Percentiles rank a stretch among this genome's conserved stretches.
These are phyloP conservation scores for Penicillium daleae DNA, from an alignment of 495 filamentous ascomycete genomes.

Conservation along the genomic window DNA sequence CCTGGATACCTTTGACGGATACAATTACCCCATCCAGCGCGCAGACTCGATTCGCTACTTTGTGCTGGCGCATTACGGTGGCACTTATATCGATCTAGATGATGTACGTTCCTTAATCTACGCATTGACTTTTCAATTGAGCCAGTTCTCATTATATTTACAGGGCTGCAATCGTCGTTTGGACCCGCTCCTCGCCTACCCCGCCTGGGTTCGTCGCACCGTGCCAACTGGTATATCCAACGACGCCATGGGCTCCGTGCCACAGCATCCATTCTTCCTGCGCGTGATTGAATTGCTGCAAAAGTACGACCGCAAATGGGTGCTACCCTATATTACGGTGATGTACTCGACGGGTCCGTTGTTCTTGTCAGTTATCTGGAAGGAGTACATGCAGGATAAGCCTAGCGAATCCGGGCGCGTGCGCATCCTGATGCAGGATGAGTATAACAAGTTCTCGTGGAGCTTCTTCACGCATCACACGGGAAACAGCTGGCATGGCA, in stretches of 20 bases:
- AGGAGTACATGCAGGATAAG: slow-evolving; percentile 63
- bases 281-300: slow-evolving; percentile 70
- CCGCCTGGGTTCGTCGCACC: slow-evolving; percentile 80
- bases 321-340: slow-evolving; percentile 84
- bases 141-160: slow-evolving; percentile 16
- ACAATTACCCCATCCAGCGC: slow-evolving; percentile 80
- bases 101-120: slow-evolving; percentile 58
- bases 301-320: slow-evolving; percentile 74
- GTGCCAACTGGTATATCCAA: slow-evolving; percentile 86
- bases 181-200: slow-evolving; percentile 79
- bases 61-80: slow-evolving; percentile 79
- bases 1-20: slow-evolving; percentile 78
- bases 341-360: slow-evolving; percentile 87
- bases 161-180: slow-evolving; percentile 82
- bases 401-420: slow-evolving; percentile 49
- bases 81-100: slow-evolving; percentile 88
- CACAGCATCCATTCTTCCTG: slow-evolving; percentile 83
- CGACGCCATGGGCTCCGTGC: slow-evolving; percentile 82
- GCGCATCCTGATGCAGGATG: slow-evolving; percentile 62
- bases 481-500: slow-evolving; percentile 77
- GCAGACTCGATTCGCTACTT: slow-evolving; percentile 91
- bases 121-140: neutral
- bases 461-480: slow-evolving; percentile 78
- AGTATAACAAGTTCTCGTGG: slow-evolving; percentile 72
- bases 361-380: slow-evolving; percentile 85